Evolutionary conservation across 1,284 basidiomycete species (phyloP), one percentile per base, ranked within the genome.

Genomic region (Calocybe gambosa): DNA sequence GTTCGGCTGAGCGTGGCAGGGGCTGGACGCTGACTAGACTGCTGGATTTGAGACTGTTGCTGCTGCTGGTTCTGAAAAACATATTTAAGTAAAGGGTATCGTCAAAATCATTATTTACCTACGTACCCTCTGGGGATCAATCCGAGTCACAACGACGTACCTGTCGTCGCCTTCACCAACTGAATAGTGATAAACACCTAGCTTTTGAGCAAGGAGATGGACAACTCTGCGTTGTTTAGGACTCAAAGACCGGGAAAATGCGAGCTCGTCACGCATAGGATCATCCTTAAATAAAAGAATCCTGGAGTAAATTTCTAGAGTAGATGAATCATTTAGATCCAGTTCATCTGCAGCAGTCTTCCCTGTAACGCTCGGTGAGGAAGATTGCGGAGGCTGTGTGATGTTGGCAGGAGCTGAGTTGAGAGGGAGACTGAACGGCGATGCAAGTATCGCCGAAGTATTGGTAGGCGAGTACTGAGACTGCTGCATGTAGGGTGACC

Each of bases 271-370:
- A 26, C 96, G 82, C 90, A 99, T 94, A 53, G 80, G 85, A 64
- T 99, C 95, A 59, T 97, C 94, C 70, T 96, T 97, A 83, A 99
- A 99, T 35, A 98, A 77, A 39, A 98, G 71, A 46, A 98, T 92
- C 54, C 94, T 80, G 47, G 95, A 98, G 65, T 98, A 99, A 57
- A 99, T 96, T 64, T 98, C 93, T 54, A 99, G 75, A 7, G 93
- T 95, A 28, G 86, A 84, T 1, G 94, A 85, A 64, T 99, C 95
- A 61, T 99, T 98, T 58, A 99, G 75, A 66, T 99, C 95, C 46
- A 99, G 78, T 63, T 90, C 87, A 58, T 74, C 80, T 5, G 79
- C 47, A 54, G 71, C 69, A 45, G 75, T 64, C 59, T 82, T 73
- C 56, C 82, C 75, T 48, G 82, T 74, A 50, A 76, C 61, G 58